A percentile compares a stretch with the other conserved stretches of the same genome.
These are phyloP conservation scores for Pisolithus tinctorius DNA, from an alignment of 768 basidiomycete genomes.

Conservation along the genomic window DNA sequence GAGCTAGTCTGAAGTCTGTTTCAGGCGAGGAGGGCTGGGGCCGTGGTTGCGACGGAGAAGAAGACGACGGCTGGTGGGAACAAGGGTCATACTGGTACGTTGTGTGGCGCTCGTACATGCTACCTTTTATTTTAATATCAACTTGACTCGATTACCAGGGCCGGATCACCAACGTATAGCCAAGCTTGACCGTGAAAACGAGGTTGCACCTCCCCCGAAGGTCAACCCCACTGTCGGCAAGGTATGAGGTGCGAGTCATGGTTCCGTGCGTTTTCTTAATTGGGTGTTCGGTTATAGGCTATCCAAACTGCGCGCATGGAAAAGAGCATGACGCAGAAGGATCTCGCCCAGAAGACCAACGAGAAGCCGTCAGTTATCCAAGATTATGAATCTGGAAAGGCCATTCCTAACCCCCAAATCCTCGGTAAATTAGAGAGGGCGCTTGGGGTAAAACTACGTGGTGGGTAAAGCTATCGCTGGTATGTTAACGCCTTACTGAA, in stretches of 20 bases:
- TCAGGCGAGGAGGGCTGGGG: conserved; percentile 70
- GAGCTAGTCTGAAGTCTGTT: conserved; percentile 3
- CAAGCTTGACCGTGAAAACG: conserved; percentile 92
- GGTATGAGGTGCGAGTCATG: conserved; percentile 33
- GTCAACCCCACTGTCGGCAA: conserved; percentile 66
- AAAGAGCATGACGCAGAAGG: conserved; percentile 81
- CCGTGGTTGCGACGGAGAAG: conserved; percentile 80
- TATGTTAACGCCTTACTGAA: not conserved
- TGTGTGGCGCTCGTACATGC: not conserved
- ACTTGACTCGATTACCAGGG: conserved; percentile 36
- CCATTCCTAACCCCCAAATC: conserved; percentile 81
- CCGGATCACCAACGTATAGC: conserved; percentile 92
- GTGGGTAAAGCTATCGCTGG: conserved; percentile 33
- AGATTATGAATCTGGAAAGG: conserved; percentile 86
- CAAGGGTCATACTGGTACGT: conserved; percentile 69
- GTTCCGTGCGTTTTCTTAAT: not conserved
- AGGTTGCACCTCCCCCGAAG: conserved; percentile 88
- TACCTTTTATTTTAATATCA: not conserved
- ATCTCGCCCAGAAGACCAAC: conserved; percentile 87
- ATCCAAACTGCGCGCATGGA: conserved; percentile 78
- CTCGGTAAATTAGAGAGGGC: conserved; percentile 83
- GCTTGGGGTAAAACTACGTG: conserved; percentile 85
- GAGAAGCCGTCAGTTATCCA: conserved; percentile 85
- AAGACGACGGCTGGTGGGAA: conserved; percentile 63
- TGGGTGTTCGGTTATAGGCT: conserved; percentile 40